Conservation (phyloP, 2,329 filamentous ascomycete genomes). For the Drechslerella dactyloides region DNA sequence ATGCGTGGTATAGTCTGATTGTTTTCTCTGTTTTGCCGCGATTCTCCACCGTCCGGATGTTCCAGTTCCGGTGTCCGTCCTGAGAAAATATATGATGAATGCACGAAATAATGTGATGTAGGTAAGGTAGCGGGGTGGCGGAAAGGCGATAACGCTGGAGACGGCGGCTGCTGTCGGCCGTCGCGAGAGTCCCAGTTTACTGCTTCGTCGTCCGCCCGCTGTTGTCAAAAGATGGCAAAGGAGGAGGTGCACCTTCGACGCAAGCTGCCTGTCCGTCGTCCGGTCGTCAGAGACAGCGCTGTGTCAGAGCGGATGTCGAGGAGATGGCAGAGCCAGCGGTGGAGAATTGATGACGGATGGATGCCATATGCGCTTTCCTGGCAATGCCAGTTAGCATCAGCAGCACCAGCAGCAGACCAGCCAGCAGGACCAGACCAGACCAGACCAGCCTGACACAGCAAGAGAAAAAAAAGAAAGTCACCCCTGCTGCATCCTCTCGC, state of each 20-base stretch:
- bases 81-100: not conserved
- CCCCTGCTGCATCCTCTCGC: not conserved
- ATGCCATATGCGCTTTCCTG: constrained; percentile 6
- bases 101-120: not conserved
- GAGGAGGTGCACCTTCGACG: too few relatives aligned
- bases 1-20: not conserved
- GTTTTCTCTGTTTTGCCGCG: not conserved
- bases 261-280: too few relatives aligned
- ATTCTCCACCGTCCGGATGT: not conserved
- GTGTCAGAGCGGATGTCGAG: not conserved
- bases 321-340: not conserved
- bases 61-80: not conserved
- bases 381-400: not conserved
- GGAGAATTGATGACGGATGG: constrained; percentile 7
- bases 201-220: not conserved
- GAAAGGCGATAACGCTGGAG: not conserved
- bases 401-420: not conserved
- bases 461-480: not conserved
- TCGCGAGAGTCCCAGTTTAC: not conserved
- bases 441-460: not conserved
- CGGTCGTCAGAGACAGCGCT: not conserved
- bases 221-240: not conserved
- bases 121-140: not conserved
- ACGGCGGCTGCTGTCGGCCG: not conserved
- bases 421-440: not conserved